phyloP scores from a whole-genome alignment of 2,329 filamentous ascomycete genomes.

The Calonectria pteridis region DNA sequence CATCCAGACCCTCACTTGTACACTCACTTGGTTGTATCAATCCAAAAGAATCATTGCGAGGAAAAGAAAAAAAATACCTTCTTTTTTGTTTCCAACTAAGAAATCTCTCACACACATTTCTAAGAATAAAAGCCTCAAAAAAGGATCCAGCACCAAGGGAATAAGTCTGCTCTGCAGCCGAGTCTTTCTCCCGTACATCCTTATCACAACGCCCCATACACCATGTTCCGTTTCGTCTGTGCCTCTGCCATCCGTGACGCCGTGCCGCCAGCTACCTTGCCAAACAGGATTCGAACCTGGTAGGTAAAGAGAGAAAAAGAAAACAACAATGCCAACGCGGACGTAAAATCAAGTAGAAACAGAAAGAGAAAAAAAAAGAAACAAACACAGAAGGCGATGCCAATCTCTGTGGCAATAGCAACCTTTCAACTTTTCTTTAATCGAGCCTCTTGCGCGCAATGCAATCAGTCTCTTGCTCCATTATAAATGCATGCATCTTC shows the following conservation, averaged over 20 bases:
- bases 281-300: conserved; percentile 7
- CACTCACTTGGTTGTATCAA: not conserved
- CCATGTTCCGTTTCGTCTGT: conserved; percentile 34
- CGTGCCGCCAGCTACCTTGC: conserved; percentile 35
- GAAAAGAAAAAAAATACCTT: not conserved
- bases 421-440: not conserved
- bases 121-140: not conserved
- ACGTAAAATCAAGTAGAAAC: not conserved
- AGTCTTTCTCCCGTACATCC: conserved; percentile 11
- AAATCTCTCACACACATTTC: conserved; percentile 1
- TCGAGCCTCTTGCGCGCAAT: conserved; percentile 5
- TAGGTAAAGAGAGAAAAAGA: conserved; percentile 5
- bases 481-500: not conserved
- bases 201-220: conserved; percentile 28
- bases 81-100: not conserved
- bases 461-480: not conserved
- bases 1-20: too few species aligned
- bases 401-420: not conserved
- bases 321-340: conserved; percentile 16
- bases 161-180: not conserved
- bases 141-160: not conserved
- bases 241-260: conserved; percentile 33
- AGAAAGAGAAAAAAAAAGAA: too few species aligned
- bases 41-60: not conserved
- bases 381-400: not conserved